A percentile compares a stretch with the other conserved stretches of the same genome.
These are phyloP conservation scores for Beauveria sp. DNA, from an alignment of 2,329 filamentous ascomycete genomes.

Conservation along the genomic window DNA sequence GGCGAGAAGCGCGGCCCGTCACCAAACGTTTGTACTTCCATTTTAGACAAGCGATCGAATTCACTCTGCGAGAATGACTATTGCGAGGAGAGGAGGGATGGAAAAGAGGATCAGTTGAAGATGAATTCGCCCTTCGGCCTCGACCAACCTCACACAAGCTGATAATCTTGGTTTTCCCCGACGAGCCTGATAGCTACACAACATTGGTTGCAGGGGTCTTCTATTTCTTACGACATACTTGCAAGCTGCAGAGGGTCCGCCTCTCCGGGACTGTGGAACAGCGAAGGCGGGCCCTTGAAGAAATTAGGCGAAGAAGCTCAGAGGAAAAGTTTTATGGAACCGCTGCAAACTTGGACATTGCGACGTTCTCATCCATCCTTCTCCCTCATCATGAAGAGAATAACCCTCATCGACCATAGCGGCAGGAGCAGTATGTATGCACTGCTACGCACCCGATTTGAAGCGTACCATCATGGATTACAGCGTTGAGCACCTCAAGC, in stretches of 20 bases:
- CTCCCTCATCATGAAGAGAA: not conserved
- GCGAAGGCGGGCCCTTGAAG: not conserved
- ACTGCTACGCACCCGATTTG: too few species aligned
- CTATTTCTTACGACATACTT: not conserved
- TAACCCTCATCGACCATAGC: not conserved
- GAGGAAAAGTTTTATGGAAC: not conserved
- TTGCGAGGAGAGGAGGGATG: not conserved
- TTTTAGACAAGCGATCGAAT: not conserved
- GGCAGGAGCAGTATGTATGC: too few species aligned
- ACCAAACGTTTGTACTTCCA: not conserved
- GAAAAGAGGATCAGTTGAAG: not conserved
- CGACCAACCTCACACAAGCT: not conserved
- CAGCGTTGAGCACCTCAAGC: too few species aligned
- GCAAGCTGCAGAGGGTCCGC: not conserved
- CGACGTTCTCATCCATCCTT: not conserved
- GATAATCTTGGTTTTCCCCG: not conserved
- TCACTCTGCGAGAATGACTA: not conserved
- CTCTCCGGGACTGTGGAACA: not conserved
- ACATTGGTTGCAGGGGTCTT: not conserved
- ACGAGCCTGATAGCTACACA: not conserved
- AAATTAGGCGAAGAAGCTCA: not conserved
- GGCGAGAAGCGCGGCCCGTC: conserved; percentile 14
- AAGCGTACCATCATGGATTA: too few species aligned
- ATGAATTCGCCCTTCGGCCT: not conserved
- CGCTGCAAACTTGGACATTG: not conserved